Conservation (phyloP, 192 early-diverging fungal genomes). For the Coemansia sp. region DNA sequence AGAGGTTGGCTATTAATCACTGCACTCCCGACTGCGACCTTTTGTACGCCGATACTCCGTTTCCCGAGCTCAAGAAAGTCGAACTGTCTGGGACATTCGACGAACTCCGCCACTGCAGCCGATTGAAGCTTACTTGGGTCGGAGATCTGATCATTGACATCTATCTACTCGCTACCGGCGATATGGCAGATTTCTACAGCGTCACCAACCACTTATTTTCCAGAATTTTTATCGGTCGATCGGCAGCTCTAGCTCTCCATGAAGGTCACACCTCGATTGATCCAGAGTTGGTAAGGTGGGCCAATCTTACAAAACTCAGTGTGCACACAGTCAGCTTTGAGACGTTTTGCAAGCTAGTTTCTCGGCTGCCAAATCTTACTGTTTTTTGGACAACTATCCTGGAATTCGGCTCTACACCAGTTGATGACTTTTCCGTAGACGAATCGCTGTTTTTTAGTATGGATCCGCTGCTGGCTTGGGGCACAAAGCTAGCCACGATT, state of each 20-base stretch:
- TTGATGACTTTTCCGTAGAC: background rate
- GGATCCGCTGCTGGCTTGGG: background rate
- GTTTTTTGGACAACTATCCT: background rate
- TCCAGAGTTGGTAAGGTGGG: background rate
- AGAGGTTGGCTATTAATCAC: background rate
- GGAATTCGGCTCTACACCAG: background rate
- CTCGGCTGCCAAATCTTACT: background rate
- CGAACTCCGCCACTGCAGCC: background rate
- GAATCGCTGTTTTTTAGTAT: background rate
- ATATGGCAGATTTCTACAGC: background rate
- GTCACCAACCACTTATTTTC: background rate
- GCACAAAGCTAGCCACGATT: background rate
- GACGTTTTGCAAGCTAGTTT: background rate
- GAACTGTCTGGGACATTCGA: background rate
- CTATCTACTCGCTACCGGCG: background rate
- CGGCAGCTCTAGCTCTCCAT: background rate
- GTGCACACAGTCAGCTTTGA: background rate
- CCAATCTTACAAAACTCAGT: background rate
- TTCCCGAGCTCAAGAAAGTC: background rate
- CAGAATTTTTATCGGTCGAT: background rate
- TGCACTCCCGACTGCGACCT: slow-evolving; percentile 5
- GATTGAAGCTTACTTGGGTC: background rate
- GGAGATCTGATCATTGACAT: background rate
- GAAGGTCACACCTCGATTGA: background rate
- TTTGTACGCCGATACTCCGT: background rate